phyloP scores from a whole-genome alignment of 495 filamentous ascomycete genomes.

The Echria macrotheca region DNA sequence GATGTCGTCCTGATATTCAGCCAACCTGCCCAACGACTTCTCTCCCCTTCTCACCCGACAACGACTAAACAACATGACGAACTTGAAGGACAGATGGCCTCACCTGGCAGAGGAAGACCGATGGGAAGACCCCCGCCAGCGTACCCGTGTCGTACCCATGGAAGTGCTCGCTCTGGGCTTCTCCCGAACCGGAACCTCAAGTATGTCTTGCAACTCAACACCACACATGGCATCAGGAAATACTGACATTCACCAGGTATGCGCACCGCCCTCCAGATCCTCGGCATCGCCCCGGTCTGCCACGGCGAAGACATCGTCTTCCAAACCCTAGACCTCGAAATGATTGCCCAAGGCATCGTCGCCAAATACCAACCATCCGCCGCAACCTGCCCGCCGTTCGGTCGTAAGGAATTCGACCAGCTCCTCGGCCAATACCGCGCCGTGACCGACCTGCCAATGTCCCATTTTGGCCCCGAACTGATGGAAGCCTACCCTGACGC shows the following conservation, averaged over 20 bases:
- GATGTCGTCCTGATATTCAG: too few relatives aligned
- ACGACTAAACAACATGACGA: too few relatives aligned
- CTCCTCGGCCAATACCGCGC: background rate
- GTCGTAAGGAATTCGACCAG: constrained; percentile 2
- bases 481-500: constrained; percentile 61
- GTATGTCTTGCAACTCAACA: too few relatives aligned
- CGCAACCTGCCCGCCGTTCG: constrained; percentile 3
- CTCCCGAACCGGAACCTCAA: constrained; percentile 4
- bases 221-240: background rate
- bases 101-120: constrained; percentile 2
- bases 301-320: constrained; percentile 2
- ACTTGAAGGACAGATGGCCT: too few relatives aligned
- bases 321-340: constrained; percentile 2
- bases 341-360: constrained; percentile 1
- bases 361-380: background rate
- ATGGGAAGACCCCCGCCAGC: constrained; percentile 2
- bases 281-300: constrained; percentile 1
- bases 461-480: constrained; percentile 48
- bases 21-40: too few relatives aligned
- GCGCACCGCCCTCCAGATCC: constrained; percentile 4
- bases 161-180: constrained; percentile 1
- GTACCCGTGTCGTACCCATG: constrained; percentile 1
- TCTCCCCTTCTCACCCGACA: too few relatives aligned
- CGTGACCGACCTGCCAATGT: background rate
- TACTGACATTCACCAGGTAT: background rate